A percentile compares a stretch with the other conserved stretches of the same genome.
Evolutionary conservation across 2,329 filamentous ascomycete genomes (phyloP).

Genomic region (Neonectria faginata): DNA sequence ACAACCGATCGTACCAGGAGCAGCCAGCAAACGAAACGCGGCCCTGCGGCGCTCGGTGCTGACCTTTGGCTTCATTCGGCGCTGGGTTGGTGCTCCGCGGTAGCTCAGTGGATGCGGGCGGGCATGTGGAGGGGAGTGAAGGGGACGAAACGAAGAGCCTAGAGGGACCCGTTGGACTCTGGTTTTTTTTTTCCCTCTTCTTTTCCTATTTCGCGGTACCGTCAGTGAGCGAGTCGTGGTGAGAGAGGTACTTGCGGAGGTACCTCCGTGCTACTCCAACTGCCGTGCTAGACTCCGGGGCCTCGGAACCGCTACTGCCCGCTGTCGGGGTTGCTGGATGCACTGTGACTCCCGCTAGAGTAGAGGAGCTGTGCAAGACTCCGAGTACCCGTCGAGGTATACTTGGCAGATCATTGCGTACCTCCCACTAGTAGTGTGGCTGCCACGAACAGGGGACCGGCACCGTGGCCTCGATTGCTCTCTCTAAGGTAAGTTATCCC

Average conservation of each 20-base stretch:
- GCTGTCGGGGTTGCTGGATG: background rate
- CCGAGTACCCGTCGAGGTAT: background rate
- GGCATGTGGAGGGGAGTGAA: constrained; percentile 1
- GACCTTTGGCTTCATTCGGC: constrained; percentile 2
- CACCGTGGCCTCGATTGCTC: constrained; percentile 23
- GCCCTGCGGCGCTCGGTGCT: constrained; percentile 6
- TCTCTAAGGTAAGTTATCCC: constrained; percentile 14
- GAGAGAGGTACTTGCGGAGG: background rate
- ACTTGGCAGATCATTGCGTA: background rate
- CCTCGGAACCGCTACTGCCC: background rate
- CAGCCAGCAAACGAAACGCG: constrained; percentile 3
- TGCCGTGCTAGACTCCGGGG: background rate
- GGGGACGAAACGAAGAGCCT: too few species aligned
- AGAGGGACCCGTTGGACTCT: constrained; percentile 7
- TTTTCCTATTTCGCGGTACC: background rate
- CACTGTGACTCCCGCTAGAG: too few species aligned
- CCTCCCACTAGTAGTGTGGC: constrained; percentile 14
- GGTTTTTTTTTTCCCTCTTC: background rate
- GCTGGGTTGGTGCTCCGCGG: constrained; percentile 9
- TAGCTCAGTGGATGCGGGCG: constrained; percentile 1
- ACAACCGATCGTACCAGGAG: constrained; percentile 39
- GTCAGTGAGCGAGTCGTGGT: constrained; percentile 13
- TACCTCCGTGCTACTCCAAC: background rate
- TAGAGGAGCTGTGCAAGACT: background rate
- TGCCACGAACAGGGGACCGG: constrained; percentile 35